These are phyloP conservation scores for Colletotrichum neosansevieriae DNA, from an alignment of 2,329 filamentous ascomycete species.

Conservation along the genomic window DNA sequence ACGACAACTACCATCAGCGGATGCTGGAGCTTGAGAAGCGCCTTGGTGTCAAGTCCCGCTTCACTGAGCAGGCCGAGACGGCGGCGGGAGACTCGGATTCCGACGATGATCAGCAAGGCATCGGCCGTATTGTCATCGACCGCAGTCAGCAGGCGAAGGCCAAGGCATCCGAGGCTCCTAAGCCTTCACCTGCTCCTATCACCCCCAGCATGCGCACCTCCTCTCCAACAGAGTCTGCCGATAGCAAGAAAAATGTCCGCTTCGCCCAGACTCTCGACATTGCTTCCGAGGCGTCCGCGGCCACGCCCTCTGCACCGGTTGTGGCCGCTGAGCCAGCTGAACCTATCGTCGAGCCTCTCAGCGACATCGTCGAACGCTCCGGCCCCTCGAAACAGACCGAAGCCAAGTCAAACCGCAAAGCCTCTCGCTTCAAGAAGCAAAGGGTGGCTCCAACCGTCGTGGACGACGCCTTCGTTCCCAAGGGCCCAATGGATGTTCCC, in stretches of 20 bases:
- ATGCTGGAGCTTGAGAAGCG: conserved; percentile 90
- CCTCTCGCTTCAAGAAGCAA: conserved; percentile 65
- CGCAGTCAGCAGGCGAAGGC: conserved; percentile 29
- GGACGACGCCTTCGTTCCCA: conserved; percentile 49
- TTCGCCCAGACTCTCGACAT: conserved; percentile 83
- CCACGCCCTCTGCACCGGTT: neutral
- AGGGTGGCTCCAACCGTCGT: conserved; percentile 31
- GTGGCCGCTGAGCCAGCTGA: conserved; percentile 42
- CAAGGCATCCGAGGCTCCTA: conserved; percentile 12
- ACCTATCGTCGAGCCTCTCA: conserved; percentile 59
- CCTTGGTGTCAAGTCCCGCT: conserved; percentile 70
- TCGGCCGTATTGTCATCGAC: conserved; percentile 68
- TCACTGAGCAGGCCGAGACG: conserved; percentile 52
- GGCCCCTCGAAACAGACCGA: conserved; percentile 41
- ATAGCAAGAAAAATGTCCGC: conserved; percentile 78
- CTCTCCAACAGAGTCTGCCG: conserved; percentile 41
- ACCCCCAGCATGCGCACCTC: conserved; percentile 38
- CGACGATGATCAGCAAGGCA: conserved; percentile 58
- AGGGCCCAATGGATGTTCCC: conserved; percentile 60
- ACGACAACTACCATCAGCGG: conserved; percentile 79
- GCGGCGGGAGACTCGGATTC: conserved; percentile 49
- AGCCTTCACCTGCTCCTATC: conserved; percentile 24
- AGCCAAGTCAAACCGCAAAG: conserved; percentile 52
- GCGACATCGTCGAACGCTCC: conserved; percentile 65
- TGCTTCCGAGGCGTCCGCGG: conserved; percentile 55